Conservation (phyloP, 129 eudicot genomes). For the Kitagawia praeruptora region DNA sequence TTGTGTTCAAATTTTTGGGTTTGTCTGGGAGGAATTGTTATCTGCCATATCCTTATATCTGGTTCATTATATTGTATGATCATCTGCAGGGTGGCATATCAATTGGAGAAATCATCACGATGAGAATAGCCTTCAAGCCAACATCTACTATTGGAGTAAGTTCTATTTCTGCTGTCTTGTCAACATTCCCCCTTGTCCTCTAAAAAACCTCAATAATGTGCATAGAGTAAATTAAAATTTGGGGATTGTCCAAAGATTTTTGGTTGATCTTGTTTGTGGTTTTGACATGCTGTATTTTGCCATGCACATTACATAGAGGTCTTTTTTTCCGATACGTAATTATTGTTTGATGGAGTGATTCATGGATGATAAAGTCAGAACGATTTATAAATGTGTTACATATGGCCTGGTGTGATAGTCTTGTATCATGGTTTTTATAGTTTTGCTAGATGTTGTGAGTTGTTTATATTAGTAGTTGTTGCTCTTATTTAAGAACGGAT, state of each 20-base stretch:
- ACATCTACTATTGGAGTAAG: conserved; percentile 83
- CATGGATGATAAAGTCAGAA: no score
- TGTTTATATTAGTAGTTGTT: background rate
- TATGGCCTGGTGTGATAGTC: background rate
- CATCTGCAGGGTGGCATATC: conserved; percentile 86
- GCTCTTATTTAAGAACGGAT: background rate
- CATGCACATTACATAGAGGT: background rate
- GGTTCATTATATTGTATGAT: conserved; percentile 2
- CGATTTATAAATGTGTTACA: background rate
- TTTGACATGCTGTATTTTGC: background rate
- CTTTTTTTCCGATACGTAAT: background rate
- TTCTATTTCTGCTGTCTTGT: conserved; percentile 6
- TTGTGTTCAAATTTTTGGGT: background rate
- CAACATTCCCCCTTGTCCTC: background rate
- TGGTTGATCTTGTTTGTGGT: background rate
- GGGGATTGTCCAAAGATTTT: background rate
- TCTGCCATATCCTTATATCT: background rate
- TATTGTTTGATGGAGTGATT: no score
- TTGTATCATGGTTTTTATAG: background rate
- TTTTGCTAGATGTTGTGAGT: background rate
- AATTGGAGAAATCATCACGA: conserved; percentile 82
- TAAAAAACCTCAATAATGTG: background rate
- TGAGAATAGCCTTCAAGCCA: conserved; percentile 95
- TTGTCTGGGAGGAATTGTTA: background rate
- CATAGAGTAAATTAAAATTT: background rate